Evolutionary conservation across 2,329 filamentous ascomycete genomes (phyloP).

Genomic region (Neopestalotiopsis sp.): DNA sequence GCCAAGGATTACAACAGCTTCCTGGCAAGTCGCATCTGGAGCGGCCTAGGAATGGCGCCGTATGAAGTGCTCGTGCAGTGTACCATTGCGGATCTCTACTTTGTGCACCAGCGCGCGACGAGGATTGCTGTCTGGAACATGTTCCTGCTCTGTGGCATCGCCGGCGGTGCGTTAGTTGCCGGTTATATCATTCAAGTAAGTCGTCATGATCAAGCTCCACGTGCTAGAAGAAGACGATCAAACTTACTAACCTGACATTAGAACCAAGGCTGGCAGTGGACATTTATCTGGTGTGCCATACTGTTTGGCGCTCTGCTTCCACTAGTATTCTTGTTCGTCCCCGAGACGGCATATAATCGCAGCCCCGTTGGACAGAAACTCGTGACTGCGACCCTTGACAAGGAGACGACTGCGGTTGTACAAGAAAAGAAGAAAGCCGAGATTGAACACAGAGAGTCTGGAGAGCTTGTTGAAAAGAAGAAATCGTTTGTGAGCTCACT

Average conservation of each 20-base stretch:
- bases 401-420: conserved; percentile 8
- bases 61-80: conserved; percentile 59
- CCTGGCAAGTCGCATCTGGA: conserved; percentile 50
- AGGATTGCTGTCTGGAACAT: conserved; percentile 48
- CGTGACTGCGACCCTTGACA: conserved; percentile 7
- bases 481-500: conserved; percentile 40
- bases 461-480: conserved; percentile 34
- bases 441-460: conserved; percentile 29
- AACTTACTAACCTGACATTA: conserved; percentile 19
- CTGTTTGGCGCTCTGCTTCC: conserved; percentile 49
- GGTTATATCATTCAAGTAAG: conserved; percentile 46
- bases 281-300: conserved; percentile 53
- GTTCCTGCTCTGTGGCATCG: conserved; percentile 46
- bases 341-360: conserved; percentile 55
- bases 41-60: conserved; percentile 55
- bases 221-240: no score
- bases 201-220: no score
- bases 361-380: conserved; percentile 29
- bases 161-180: conserved; percentile 45
- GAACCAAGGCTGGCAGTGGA: conserved; percentile 48
- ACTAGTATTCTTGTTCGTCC: conserved; percentile 53
- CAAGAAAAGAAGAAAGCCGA: conserved; percentile 25
- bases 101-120: conserved; percentile 51
- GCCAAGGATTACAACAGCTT: conserved; percentile 50
- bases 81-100: conserved; percentile 53